A percentile compares a stretch with the other conserved stretches of the same genome.
phyloP scores from a whole-genome alignment of 1,284 basidiomycete genomes.

The Ganoderma sp. region DNA sequence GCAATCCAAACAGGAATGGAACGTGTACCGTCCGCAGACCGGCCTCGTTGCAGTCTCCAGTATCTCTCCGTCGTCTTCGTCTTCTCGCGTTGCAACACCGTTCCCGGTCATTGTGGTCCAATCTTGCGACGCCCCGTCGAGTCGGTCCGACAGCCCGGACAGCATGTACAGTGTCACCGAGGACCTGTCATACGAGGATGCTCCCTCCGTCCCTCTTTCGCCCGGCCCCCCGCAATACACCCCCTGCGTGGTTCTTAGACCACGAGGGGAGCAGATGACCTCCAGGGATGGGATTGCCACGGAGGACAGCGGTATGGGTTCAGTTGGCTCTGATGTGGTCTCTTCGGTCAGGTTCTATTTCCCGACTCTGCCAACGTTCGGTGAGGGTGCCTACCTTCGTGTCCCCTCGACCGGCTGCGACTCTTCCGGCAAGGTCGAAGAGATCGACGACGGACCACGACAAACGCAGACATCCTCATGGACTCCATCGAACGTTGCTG shows the following conservation, averaged over 20 bases:
- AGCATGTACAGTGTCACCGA: conserved; percentile 23
- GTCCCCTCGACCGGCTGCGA: conserved; percentile 23
- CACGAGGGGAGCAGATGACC: neutral
- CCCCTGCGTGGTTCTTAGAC: neutral
- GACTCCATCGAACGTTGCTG: neutral
- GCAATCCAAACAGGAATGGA: conserved; percentile 25
- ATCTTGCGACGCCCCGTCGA: neutral
- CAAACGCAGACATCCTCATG: neutral
- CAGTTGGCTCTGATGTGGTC: neutral
- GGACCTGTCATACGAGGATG: conserved; percentile 1
- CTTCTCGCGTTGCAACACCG: neutral
- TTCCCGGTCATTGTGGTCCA: conserved; percentile 28
- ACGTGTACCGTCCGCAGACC: conserved; percentile 13
- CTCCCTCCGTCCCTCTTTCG: neutral
- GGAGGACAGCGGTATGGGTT: neutral
- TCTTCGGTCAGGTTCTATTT: conserved; percentile 23
- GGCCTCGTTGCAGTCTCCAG: conserved; percentile 3
- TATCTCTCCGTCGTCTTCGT: conserved; percentile 6
- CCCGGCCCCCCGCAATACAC: neutral
- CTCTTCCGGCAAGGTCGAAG: conserved; percentile 16
- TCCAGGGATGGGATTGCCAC: neutral
- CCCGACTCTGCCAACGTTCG: conserved; percentile 16
- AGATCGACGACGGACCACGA: neutral
- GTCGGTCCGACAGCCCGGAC: conserved; percentile 13
- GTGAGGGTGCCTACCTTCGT: conserved; percentile 20